Conservation (phyloP, 2,329 filamentous ascomycete genomes). For the Penicillium sp. region DNA sequence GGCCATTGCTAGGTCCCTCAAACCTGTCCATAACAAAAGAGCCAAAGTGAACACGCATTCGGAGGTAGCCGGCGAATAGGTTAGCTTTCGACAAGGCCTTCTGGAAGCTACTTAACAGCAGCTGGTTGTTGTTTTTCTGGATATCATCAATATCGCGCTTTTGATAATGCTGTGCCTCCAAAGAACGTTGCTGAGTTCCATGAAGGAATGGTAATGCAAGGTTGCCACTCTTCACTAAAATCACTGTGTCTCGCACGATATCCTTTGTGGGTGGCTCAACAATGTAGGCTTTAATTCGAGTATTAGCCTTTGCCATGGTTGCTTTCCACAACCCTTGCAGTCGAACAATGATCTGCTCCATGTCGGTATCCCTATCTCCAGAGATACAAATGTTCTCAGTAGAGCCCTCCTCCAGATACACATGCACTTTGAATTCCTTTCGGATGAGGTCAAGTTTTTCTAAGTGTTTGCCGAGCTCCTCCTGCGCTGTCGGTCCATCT, state of each 20-base stretch:
- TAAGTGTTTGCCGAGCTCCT: conserved; percentile 42
- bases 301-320: conserved; percentile 26
- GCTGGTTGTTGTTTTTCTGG: background rate
- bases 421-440: conserved; percentile 38
- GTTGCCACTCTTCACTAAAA: conserved; percentile 20
- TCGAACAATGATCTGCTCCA: conserved; percentile 37
- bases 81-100: conserved; percentile 1
- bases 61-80: background rate
- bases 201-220: conserved; percentile 24
- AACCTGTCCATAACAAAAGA: conserved; percentile 41
- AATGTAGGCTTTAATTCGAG: conserved; percentile 36
- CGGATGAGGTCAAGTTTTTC: conserved; percentile 49
- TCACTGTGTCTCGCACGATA: conserved; percentile 24
- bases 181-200: conserved; percentile 5
- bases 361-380: conserved; percentile 33
- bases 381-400: conserved; percentile 31
- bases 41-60: conserved; percentile 45
- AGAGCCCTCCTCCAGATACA: conserved; percentile 37
- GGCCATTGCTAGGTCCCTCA: conserved; percentile 26
- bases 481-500: conserved; percentile 41
- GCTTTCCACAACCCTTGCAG: conserved; percentile 32
- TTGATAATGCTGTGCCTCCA: background rate
- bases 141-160: background rate
- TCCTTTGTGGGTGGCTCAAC: conserved; percentile 28
- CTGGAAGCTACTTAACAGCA: background rate